Base-by-base conservation (phyloP, 139 green algal genomes). In the Tetradesmus obliquus region DNA sequence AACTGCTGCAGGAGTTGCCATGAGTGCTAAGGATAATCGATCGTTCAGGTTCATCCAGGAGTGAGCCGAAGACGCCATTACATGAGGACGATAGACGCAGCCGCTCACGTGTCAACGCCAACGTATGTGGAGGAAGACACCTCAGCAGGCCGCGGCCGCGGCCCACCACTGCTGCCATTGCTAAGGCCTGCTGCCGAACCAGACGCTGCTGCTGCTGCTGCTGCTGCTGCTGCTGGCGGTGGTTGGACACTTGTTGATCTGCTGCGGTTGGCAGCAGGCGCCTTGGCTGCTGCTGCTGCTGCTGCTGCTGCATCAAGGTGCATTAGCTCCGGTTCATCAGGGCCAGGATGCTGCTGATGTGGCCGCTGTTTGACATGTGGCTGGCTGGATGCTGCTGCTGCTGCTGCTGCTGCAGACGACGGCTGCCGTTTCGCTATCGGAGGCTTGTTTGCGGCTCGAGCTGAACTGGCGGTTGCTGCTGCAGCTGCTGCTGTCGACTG, bases 281-380 rank as follows among this genome's bases (percentile, higher is more conserved):
- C 66, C 66, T 24, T 76, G 2, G 45, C 45, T 86, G 82, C 54
- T 88, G 84, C 45, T 88, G 58, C n/a, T 60, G 84, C 60, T 79
- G 89, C 17, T n/a, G 55, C 66, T 74, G 55, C 55, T n/a, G 5
- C 3, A 71, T 20, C 20, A 20, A 6, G n/a, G 17, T 76, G 17
- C 15, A 24, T n/a, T 24, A 3, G 1, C 66, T 6, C 66, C 1
- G 12, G 17, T 6, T 54, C 55, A 54, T 87, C 55, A 74, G 3
- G 20, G 62, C 54, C 17, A 62, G 20, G 5, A 8, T 87, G 55
- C 66, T 76, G 66, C 66, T 76, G 66, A 17, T 24, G 66, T 19
- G 3, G 66, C 66, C n/a, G 66, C 15, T 15, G 62, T 22, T 24
- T 17, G n/a, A 5, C 66, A 6, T 76, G 15, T 19, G 17, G 66